Conservation (phyloP, 441 rosid genomes). For the Viola pubescens region DNA sequence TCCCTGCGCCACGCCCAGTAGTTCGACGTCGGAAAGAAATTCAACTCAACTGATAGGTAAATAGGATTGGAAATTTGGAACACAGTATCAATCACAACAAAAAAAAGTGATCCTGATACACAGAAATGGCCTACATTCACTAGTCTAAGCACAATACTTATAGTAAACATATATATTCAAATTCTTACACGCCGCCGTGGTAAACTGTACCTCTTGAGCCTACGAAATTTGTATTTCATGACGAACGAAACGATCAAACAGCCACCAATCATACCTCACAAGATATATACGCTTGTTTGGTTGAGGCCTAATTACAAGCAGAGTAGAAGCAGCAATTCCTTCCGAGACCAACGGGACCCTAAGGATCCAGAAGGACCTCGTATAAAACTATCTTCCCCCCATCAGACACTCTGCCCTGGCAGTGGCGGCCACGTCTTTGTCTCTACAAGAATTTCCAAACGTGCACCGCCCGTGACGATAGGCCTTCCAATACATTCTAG, state of each 20-base stretch:
- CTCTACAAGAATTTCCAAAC: not conserved
- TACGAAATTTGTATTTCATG: too few species aligned
- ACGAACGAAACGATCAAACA: not conserved
- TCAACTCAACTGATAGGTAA: too few species aligned
- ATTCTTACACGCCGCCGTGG: too few species aligned
- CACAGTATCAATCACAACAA: too few species aligned
- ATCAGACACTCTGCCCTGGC: not conserved
- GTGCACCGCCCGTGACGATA: not conserved
- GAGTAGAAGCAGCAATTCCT: conserved; percentile 2
- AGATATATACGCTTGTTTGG: conserved; percentile 16
- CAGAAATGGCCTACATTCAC: too few species aligned
- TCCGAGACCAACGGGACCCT: not conserved
- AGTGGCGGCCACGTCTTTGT: not conserved
- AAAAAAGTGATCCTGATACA: too few species aligned
- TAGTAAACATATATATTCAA: too few species aligned
- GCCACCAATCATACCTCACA: conserved; percentile 2
- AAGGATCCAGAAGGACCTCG: not conserved
- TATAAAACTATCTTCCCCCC: conserved; percentile 5
- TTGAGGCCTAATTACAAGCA: conserved; percentile 1
- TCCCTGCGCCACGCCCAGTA: too few species aligned
- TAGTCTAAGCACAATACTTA: too few species aligned
- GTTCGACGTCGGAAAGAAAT: too few species aligned
- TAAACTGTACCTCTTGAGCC: too few species aligned
- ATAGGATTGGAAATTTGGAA: too few species aligned
- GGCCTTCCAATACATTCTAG: conserved; percentile 2